Conservation (phyloP, 139 green algal genomes). For the Tetradesmus lagerheimii region DNA sequence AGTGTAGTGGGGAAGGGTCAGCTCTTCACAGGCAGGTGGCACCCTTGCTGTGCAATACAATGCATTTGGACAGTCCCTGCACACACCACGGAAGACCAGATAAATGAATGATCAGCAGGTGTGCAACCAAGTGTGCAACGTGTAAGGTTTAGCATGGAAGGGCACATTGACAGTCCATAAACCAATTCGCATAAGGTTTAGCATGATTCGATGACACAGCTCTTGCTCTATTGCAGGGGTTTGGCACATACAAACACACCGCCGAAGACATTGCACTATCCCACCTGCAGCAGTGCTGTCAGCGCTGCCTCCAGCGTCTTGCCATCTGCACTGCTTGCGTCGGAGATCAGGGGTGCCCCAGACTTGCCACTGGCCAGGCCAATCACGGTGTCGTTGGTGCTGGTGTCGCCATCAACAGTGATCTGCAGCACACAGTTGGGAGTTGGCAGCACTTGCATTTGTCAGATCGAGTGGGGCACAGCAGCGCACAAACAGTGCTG, state of each 20-base stretch:
- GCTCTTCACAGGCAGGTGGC: constrained; percentile 86
- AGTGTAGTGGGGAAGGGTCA: no score
- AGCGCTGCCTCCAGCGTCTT: constrained; percentile 87
- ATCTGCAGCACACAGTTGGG: constrained; percentile 72
- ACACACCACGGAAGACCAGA: not conserved
- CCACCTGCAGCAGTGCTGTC: constrained; percentile 89
- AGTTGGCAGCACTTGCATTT: no score
- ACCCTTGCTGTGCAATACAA: constrained; percentile 98
- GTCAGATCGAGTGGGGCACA: no score
- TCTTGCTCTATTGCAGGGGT: no score
- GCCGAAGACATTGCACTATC: no score
- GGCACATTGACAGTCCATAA: no score
- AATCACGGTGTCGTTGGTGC: constrained; percentile 93
- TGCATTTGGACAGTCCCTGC: constrained; percentile 93
- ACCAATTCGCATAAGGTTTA: no score
- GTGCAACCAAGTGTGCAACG: no score
- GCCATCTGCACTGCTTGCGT: constrained; percentile 67
- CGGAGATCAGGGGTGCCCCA: constrained; percentile 72
- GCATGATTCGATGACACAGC: no score
- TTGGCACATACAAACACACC: no score
- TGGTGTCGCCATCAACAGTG: constrained; percentile 91
- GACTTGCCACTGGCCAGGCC: constrained; percentile 83
- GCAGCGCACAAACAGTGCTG: constrained; percentile 87
- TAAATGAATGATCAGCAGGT: not conserved
- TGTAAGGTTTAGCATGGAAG: no score